Conservation (phyloP, 345 rosid species). For the Boechera divaricarpa region DNA sequence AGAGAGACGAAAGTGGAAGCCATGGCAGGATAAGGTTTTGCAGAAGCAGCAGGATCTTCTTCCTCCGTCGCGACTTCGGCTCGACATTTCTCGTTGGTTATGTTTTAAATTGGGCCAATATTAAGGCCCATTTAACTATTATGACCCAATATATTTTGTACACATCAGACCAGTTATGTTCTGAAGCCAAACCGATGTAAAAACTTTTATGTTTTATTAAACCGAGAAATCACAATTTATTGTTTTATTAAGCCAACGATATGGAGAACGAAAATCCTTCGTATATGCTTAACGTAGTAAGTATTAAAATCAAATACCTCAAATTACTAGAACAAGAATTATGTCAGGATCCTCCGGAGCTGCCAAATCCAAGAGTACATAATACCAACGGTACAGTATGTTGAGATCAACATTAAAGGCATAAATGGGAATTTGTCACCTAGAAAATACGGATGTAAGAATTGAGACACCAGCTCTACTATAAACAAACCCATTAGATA, state of each 20-base stretch:
- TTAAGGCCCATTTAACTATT: conserved; percentile 5
- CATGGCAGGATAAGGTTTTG: conserved; percentile 43
- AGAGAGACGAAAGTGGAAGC: conserved; percentile 56
- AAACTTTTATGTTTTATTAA: no score
- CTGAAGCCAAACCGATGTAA: neutral
- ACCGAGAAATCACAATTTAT: no score
- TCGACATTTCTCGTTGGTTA: conserved; percentile 6
- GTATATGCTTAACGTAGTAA: neutral
- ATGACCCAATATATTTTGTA: neutral
- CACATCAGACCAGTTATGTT: neutral
- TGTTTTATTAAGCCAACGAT: no score
- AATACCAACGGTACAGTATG: conserved; percentile 69
- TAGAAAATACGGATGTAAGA: conserved; percentile 68
- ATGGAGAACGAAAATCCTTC: neutral
- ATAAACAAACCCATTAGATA: conserved; percentile 67
- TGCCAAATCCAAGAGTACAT: conserved; percentile 93
- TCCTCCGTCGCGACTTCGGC: conserved; percentile 9
- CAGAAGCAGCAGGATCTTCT: conserved; percentile 29
- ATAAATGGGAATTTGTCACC: conserved; percentile 74
- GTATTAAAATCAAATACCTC: neutral
- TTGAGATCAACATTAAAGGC: conserved; percentile 79
- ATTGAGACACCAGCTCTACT: conserved; percentile 76
- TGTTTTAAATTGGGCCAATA: conserved; percentile 16
- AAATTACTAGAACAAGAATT: neutral
- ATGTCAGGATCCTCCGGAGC: conserved; percentile 52